Base-by-base conservation (phyloP, 441 rosid genomes). In the Francoa sonchifolia region DNA sequence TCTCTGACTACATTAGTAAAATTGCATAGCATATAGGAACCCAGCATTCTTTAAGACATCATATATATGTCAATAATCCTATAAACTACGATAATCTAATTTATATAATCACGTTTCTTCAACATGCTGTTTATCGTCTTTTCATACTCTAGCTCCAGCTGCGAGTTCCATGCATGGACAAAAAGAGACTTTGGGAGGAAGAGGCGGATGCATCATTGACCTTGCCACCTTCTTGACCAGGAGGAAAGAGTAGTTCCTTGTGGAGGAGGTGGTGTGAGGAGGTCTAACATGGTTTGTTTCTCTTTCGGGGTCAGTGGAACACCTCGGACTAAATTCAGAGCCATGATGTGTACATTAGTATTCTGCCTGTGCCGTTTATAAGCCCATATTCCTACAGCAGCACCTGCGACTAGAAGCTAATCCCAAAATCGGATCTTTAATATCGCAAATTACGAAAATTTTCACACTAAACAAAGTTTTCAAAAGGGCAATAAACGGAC, bases 311-410 rank as follows among this genome's bases (percentile, higher is more conserved):
- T 85, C 45, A 90, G 63, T 8, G 98, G 57, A 13, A 76, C 79
- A 25, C 96, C 85, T 67, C 95, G 68, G 26, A 90, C 63, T 19
- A 82, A 85, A 58, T 80, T 50, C 63, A 82, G 61, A 15, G 90
- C 96, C 95, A 82, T 86, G 52, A 80, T 67, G 60, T 86, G 90
- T 36, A 77, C 95, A 32, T 90, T 82, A 2, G 74, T 76, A 39
- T 56, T 79, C 61, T 69, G 81, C 57, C 64, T 74, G 61, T 82
- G 89, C 62, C 50, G 85, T 5, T 56, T 67, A 62, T 71, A 85
- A 25, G 71, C 87, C 76, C 89, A 59, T 19, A 66, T 42, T 19
- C 77, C 96, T 47, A 71, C 82, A 51, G 73, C 79, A 59, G 52
- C 84, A 49, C 82, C 90, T 43, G 79, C 93, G 22, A 90, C 45